These are phyloP conservation scores for Lentinula edodes DNA, from an alignment of 768 basidiomycete genomes.

Conservation along the genomic window DNA sequence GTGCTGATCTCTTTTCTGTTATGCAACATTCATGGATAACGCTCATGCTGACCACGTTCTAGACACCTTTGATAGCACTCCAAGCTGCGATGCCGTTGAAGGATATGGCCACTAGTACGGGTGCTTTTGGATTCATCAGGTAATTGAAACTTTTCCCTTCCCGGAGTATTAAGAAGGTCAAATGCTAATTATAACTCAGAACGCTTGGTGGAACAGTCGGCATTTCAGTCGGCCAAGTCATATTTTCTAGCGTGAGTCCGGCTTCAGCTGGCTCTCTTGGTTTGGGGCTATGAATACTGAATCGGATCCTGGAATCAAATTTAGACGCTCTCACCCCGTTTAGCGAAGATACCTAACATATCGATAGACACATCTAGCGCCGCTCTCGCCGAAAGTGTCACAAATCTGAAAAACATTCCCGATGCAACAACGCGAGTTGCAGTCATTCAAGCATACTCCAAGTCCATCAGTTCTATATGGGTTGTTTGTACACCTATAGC, in stretches of 20 bases:
- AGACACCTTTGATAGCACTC: constrained; percentile 57
- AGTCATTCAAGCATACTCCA: constrained; percentile 57
- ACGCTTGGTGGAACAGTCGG: constrained; percentile 75
- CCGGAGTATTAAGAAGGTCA: background rate
- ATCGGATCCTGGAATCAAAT: background rate
- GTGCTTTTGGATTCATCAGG: constrained; percentile 67
- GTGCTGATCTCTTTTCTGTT: constrained; percentile 45
- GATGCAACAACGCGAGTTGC: constrained; percentile 41
- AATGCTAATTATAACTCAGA: constrained; percentile 23
- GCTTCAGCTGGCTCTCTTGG: no score
- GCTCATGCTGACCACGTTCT: constrained; percentile 33
- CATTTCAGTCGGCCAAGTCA: constrained; percentile 67
- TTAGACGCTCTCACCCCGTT: constrained; percentile 22
- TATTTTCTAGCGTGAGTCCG: constrained; percentile 38
- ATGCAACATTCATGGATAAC: no score
- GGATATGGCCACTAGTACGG: constrained; percentile 81
- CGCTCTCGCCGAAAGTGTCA: constrained; percentile 41
- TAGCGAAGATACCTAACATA: constrained; percentile 27
- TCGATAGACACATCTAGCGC: constrained; percentile 35
- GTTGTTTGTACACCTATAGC: constrained; percentile 54
- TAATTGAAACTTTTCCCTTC: constrained; percentile 15
- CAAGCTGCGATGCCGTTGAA: constrained; percentile 86
- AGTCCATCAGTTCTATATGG: constrained; percentile 62
- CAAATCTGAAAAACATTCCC: constrained; percentile 36
- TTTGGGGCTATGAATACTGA: no score